These are phyloP conservation scores for Lactifluus piperatus DNA, from an alignment of 768 basidiomycete genomes.

Conservation along the genomic window DNA sequence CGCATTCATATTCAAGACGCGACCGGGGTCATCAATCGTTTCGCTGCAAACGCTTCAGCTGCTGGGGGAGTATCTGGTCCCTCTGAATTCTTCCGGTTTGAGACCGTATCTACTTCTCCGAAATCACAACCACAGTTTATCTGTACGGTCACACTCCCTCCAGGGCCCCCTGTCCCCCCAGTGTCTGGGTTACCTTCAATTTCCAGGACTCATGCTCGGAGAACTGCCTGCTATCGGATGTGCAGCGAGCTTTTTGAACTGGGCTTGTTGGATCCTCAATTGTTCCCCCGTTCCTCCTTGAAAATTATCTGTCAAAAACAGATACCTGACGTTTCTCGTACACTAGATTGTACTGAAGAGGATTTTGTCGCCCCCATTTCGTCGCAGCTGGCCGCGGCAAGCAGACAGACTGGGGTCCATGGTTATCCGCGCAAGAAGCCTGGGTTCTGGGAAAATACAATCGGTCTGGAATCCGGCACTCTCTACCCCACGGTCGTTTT, in stretches of 20 bases:
- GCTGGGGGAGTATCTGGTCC: neutral
- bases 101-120: conserved; percentile 30
- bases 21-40: conserved; percentile 45
- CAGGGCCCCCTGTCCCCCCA: conserved; percentile 33
- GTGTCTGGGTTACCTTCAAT: conserved; percentile 38
- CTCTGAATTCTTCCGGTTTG: conserved; percentile 27
- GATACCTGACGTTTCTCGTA: conserved; percentile 10
- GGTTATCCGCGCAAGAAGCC: conserved; percentile 51
- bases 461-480: conserved; percentile 22
- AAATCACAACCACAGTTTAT: conserved; percentile 27
- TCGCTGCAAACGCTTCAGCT: conserved; percentile 26
- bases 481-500: conserved; percentile 56
- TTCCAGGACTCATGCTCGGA: conserved; percentile 46
- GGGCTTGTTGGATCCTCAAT: conserved; percentile 42
- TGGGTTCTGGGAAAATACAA: conserved; percentile 55
- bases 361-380: neutral
- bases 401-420: conserved; percentile 34
- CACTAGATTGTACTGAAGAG: conserved; percentile 10
- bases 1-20: conserved; percentile 54
- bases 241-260: conserved; percentile 42
- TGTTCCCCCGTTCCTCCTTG: conserved; percentile 24
- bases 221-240: conserved; percentile 48
- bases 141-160: conserved; percentile 44
- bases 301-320: conserved; percentile 19
- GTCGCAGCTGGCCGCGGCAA: neutral